These are phyloP conservation scores for Jamesozyma lodderae DNA, from an alignment of 805 yeast species.

Conservation along the genomic window DNA sequence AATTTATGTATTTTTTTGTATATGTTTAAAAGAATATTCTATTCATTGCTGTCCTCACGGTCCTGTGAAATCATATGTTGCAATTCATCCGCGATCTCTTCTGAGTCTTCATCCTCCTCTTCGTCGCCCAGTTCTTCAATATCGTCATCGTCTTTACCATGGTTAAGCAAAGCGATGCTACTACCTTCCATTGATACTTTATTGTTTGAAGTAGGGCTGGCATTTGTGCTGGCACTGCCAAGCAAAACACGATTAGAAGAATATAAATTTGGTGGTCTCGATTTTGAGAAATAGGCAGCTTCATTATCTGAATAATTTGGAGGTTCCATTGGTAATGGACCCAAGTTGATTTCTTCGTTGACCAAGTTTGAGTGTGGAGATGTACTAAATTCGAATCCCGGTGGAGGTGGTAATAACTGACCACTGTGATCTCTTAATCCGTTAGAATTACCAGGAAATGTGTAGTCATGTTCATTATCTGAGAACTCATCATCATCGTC, in stretches of 20 bases:
- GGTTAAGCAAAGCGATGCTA: slow-evolving; percentile 3
- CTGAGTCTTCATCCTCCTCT: slow-evolving; percentile 2
- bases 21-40: neutral
- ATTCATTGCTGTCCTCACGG: neutral
- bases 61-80: slow-evolving; percentile 8
- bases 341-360: slow-evolving; percentile 28
- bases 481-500: slow-evolving; percentile 31
- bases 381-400: slow-evolving; percentile 30
- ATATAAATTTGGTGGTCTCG: neutral
- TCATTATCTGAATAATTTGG: slow-evolving; percentile 30
- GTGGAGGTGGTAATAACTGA: slow-evolving; percentile 30
- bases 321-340: slow-evolving; percentile 32
- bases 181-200: slow-evolving; percentile 6
- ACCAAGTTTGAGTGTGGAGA: slow-evolving; percentile 12
- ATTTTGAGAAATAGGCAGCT: neutral
- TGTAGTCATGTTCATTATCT: slow-evolving; percentile 27
- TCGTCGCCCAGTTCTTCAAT: neutral
- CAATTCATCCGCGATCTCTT: slow-evolving; percentile 6
- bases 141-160: slow-evolving; percentile 2
- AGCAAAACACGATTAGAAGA: neutral
- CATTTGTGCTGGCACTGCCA: slow-evolving; percentile 1
- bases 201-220: slow-evolving; percentile 4
- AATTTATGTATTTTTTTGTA: neutral
- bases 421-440: slow-evolving; percentile 19
- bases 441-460: slow-evolving; percentile 16